Conservation (phyloP, 2,329 filamentous ascomycete species). For the Alternaria burnsii region DNA sequence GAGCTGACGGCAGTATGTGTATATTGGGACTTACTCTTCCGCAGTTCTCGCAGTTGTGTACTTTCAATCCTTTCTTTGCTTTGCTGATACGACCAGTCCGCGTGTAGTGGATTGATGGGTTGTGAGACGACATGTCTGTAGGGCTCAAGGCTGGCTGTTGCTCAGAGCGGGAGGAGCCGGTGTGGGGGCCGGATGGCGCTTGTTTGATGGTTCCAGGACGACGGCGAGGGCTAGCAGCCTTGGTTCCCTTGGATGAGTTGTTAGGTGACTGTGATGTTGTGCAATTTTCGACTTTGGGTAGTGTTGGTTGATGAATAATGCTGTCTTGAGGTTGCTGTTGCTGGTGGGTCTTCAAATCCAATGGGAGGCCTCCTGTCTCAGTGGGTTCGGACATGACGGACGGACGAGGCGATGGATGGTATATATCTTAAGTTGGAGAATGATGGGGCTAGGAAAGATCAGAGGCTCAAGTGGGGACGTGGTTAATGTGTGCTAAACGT, state of each 20-base stretch:
- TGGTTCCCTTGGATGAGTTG: slow-evolving; percentile 34
- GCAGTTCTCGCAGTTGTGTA: slow-evolving; percentile 57
- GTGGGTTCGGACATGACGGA: slow-evolving; percentile 45
- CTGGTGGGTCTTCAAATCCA: slow-evolving; percentile 33
- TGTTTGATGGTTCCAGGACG: slow-evolving; percentile 37
- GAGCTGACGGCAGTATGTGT: neutral
- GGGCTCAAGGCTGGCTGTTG: slow-evolving; percentile 45
- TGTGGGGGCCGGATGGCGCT: slow-evolving; percentile 33
- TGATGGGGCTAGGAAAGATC: slow-evolving; percentile 40
- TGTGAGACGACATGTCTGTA: slow-evolving; percentile 38
- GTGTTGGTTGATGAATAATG: slow-evolving; percentile 21
- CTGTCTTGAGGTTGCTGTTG: slow-evolving; percentile 34
- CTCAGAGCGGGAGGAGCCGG: slow-evolving; percentile 40
- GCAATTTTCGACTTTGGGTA: slow-evolving; percentile 29
- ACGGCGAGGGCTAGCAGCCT: slow-evolving; percentile 37
- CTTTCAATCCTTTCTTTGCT: slow-evolving; percentile 57
- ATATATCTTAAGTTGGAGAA: slow-evolving; percentile 42
- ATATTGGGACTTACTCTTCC: slow-evolving; percentile 53
- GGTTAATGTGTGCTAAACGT: slow-evolving; percentile 36
- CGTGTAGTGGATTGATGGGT: slow-evolving; percentile 51
- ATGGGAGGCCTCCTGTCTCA: slow-evolving; percentile 46
- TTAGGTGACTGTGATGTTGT: slow-evolving; percentile 40
- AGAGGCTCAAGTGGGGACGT: slow-evolving; percentile 44
- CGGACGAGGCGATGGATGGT: slow-evolving; percentile 36
- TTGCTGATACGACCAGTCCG: slow-evolving; percentile 58